Base-by-base conservation (phyloP, 2,329 filamentous ascomycete genomes). In the Nigrospora oryzae region DNA sequence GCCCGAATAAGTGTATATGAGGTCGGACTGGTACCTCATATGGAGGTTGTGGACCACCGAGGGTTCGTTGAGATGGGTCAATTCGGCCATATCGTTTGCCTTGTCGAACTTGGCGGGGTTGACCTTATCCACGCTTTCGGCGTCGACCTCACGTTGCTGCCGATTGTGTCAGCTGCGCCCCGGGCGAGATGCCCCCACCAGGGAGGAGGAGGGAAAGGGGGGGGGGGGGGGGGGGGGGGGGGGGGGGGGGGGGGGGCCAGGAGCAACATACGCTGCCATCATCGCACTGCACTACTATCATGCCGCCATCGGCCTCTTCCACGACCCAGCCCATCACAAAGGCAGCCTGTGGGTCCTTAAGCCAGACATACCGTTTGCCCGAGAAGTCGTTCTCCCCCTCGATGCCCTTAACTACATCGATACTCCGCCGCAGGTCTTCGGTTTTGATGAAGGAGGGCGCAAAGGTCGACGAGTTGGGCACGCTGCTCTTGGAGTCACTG, bases 61-160 rank as follows among this genome's bases (percentile, higher is more conserved):
- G 17, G 91, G 87, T 68, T 98, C 93, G 66, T 98, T 98, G 51
- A 98, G 73, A 65, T 98, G 93, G 6, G 93, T 98, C 59, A 98
- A 77, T 64, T 98, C 93, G 19, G 94, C 93, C 93, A 98, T 98
- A 65, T 98, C 94, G 69, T 94, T 89, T 52, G 91, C 91, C 68
- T 96, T 98, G 77, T 98, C 93, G 69, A 98, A 98, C 64, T 98
- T 98, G 59, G 91, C 91, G 39, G 93, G 93, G 67, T 98, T 98
- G 71, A 98, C 94, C 68, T 96, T 97, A 74, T 98, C 94, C 54
- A 96, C 89, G 56, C 82, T 85, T 56, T 97, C 90, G 42, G 79
- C 69, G 53, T 91, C 84, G 42, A 93, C 84, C 60, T 95, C 86
- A 54, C 89, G 84, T 80, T 95, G 89, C 82, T 93, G 53, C 28